These are phyloP conservation scores for Marasmius tenuissimus DNA, from an alignment of 1,284 basidiomycete species.

Conservation along the genomic window DNA sequence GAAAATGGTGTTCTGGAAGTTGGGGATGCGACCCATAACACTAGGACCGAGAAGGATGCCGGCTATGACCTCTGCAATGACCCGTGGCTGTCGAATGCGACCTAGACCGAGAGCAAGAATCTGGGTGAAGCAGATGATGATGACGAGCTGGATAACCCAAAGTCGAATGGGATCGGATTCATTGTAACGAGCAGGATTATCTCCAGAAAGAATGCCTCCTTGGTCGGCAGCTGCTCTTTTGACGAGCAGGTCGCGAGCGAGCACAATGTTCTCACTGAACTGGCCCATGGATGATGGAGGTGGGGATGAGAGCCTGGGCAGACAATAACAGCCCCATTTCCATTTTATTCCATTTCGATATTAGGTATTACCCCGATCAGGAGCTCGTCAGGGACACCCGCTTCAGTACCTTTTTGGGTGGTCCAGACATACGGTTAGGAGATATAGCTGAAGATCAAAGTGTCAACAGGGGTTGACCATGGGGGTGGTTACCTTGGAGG, in stretches of 20 bases:
- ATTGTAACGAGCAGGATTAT: slow-evolving; percentile 66
- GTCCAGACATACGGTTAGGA: no score
- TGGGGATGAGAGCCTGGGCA: neutral
- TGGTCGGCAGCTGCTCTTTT: slow-evolving; percentile 19
- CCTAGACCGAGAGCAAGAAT: slow-evolving; percentile 61
- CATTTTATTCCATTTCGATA: neutral
- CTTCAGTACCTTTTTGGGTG: no score
- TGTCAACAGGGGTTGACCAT: no score
- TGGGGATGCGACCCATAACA: slow-evolving; percentile 74
- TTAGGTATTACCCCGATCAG: no score
- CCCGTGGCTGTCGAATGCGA: slow-evolving; percentile 79
- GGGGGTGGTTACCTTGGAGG: no score
- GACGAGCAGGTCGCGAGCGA: neutral
- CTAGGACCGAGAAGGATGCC: slow-evolving; percentile 81
- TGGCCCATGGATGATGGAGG: neutral
- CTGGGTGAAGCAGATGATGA: slow-evolving; percentile 79
- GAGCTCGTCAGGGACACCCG: no score
- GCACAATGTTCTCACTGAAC: neutral
- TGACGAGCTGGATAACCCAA: slow-evolving; percentile 82
- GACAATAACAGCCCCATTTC: neutral
- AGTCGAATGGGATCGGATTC: slow-evolving; percentile 68
- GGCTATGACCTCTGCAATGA: slow-evolving; percentile 87
- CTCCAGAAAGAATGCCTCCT: slow-evolving; percentile 65
- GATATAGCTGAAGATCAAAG: no score
- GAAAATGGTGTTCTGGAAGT: slow-evolving; percentile 74